Base-by-base conservation (phyloP, 495 filamentous ascomycete species). In the Mycothermus thermophilus region DNA sequence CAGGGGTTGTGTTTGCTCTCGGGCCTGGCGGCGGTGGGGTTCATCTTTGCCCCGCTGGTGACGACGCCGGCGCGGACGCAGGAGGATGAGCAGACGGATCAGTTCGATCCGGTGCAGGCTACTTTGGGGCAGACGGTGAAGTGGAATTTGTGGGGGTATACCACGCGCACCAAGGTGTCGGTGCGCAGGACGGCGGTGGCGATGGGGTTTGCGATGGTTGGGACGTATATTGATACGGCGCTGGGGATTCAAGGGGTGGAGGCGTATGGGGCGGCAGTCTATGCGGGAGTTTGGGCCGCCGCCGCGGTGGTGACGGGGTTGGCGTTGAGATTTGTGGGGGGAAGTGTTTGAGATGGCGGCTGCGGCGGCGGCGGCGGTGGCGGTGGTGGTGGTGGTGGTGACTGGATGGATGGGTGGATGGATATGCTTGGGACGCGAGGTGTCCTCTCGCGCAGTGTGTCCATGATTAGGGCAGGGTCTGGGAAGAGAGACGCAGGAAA, bases 1-100 rank as follows among this genome's bases (percentile, higher is more conserved):
- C 43, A 38, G 30, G 27, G 43, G 3, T 41, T 56, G 21, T 39
- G 45, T 30, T 42, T 70, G 8, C 42, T 60, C 18, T 56, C 67
- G n/a, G 85, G 85, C 7, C 64, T 69, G 39, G 79, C 81, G 1
- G 75, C 76, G 16, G 65, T 69, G 28, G 65, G 66, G 30, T 84
- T 92, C 52, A 69, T 93, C 36, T 87, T 92, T 50, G 75, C 74
- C 19, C 82, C 74, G 10, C 52, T 75, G 41, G 73, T 72, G 9
- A 60, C 69, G 2, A 69, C 68, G 3, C 62, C 58, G 15, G n/a
- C n/a, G n/a, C 48, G 47, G 11, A 51, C 60, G 5, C 37, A 50
- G 10, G 41, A 50, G 20, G 49, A 64, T 30, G 59, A 61, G 32
- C 39, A 52, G 32, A 35, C 49, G 27, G 42, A 37, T 11, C 44